Evolutionary conservation across 139 green algal species (phyloP), one percentile per base, ranked within the genome.

Genomic region (Tetratostichococcus sp.): DNA sequence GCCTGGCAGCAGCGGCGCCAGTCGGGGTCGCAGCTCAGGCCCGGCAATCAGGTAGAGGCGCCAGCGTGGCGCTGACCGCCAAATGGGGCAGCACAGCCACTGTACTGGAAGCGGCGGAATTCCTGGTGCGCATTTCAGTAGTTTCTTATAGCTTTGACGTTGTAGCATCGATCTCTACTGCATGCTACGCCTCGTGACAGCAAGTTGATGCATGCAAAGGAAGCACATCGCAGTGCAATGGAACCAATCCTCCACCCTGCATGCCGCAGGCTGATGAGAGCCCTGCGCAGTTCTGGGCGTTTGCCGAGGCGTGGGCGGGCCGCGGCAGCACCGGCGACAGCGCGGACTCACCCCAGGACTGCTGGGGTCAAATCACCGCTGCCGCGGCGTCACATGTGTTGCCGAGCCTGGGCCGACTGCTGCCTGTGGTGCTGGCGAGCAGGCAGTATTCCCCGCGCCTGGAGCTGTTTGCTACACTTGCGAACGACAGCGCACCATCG

Each of bases 371-470:
- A 5, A 70, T 86, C 0, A 57, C 71, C 33, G 8, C 5, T 39
- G 65, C 8, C 6, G 71, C 76, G 17, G 25, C 42, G 0, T 22
- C 30, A 22, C 73, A 82, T 59, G 30, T 81, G 43, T 72, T 72
- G 1, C 65, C 71, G 0, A 30, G 39, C 26, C 57, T 80, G 22
- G 71, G n/a, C 28, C 75, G 75, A 70, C 75, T 81, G 65, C 16
- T 58, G 17, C 33, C 25, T n/a, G 4, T 65, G 35, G 43, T 14
- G 8, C 4, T 82, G 79, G 43, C 43, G 3, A 59, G 57, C 77
- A 90, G 83, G 78, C 92, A 93, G 78, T 94, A 94, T 81, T 89
- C 85, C 1, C 78, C 90, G 1, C 79, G 81, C n/a, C 73, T 96
- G 57, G 84, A 92, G 65, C 79, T 89, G 78, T 86, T 87, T 57